A percentile compares a stretch with the other conserved stretches of the same genome.
Conservation (phyloP, 2,329 filamentous ascomycete species). For the Aspergillus pseudoviridinutans region DNA sequence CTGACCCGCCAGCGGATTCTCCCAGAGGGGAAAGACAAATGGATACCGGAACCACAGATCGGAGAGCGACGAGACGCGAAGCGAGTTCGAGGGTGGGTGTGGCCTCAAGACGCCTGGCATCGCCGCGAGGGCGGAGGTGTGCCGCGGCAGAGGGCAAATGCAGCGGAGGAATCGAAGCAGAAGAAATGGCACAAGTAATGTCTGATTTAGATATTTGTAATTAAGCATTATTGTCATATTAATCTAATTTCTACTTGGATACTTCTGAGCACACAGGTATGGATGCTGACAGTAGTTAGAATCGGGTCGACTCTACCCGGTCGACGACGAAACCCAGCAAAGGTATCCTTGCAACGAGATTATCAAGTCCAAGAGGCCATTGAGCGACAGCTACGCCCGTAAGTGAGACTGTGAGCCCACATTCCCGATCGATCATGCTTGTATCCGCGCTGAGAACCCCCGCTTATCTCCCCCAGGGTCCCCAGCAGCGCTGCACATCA, state of each 20-base stretch:
- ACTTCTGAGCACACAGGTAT: not conserved
- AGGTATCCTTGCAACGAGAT: too few species aligned
- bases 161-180: constrained; percentile 15
- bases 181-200: constrained; percentile 38
- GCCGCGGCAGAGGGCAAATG: constrained; percentile 21
- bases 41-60: constrained; percentile 59
- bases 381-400: not conserved
- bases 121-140: constrained; percentile 49
- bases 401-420: not conserved
- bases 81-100: constrained; percentile 58
- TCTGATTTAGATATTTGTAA: not conserved
- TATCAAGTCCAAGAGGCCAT: not conserved
- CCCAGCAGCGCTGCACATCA: constrained; percentile 14
- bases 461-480: constrained; percentile 22
- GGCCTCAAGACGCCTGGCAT: constrained; percentile 58
- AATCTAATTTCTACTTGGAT: constrained; percentile 9
- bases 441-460: not conserved
- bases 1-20: constrained; percentile 54
- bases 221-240: constrained; percentile 2
- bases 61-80: constrained; percentile 60
- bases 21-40: constrained; percentile 52
- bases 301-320: not conserved
- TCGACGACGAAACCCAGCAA: too few species aligned
- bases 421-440: not conserved
- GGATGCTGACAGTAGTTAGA: not conserved